phyloP scores from a whole-genome alignment of 192 early-diverging fungal genomes.

The Jimgerdemannia lactiflua region DNA sequence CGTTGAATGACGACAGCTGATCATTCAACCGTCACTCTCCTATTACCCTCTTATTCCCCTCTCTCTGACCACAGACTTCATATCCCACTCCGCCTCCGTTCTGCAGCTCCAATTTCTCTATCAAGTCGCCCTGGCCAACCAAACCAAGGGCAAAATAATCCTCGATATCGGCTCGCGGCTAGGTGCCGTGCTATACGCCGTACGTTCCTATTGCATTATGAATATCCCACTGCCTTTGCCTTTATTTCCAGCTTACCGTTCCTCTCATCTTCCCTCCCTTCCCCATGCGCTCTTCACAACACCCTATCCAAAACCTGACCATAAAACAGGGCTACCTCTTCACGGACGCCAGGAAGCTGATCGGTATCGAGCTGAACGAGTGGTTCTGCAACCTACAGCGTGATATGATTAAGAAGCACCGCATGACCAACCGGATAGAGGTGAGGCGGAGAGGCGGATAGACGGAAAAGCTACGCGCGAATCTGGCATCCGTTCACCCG shows the following conservation, averaged over 20 bases:
- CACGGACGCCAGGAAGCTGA: constrained; percentile 45
- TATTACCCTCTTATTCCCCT: not conserved
- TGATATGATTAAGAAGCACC: constrained; percentile 47
- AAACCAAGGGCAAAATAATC: constrained; percentile 40
- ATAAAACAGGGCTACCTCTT: constrained; percentile 46
- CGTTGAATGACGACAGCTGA: not conserved
- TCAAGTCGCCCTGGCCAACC: constrained; percentile 39
- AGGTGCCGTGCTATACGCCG: constrained; percentile 55
- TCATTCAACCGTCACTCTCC: not conserved
- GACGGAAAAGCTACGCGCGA: not conserved
- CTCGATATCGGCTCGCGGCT: constrained; percentile 59
- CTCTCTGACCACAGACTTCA: constrained; percentile 38
- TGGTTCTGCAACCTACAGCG: constrained; percentile 52
- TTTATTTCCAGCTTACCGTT: constrained; percentile 1
- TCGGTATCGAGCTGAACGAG: constrained; percentile 60
- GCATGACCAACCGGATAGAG: constrained; percentile 48
- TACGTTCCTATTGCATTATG: constrained; percentile 15
- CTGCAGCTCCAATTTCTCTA: constrained; percentile 55
- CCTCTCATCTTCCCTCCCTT: not conserved
- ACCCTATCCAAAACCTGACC: not conserved
- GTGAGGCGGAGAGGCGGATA: constrained; percentile 20
- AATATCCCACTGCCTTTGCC: not conserved
- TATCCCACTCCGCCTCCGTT: constrained; percentile 56
- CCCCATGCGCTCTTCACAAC: not conserved
- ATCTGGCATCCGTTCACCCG: too few species aligned